phyloP scores from a whole-genome alignment of 805 yeast genomes.

The Candida broadrunensis region DNA sequence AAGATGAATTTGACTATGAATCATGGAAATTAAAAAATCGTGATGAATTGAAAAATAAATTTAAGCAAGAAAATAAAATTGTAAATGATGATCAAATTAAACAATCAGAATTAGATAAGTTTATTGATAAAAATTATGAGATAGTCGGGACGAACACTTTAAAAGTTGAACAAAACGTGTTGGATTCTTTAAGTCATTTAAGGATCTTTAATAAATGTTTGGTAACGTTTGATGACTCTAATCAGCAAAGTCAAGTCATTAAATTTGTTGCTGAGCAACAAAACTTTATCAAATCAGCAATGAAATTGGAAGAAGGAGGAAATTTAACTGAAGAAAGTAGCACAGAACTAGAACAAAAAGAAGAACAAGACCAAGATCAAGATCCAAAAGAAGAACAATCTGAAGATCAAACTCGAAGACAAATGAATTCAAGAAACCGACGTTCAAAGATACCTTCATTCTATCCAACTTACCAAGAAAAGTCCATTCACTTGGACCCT shows the following conservation, averaged over 20 bases:
- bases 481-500: not conserved
- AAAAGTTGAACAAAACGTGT: constrained; percentile 32
- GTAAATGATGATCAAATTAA: not conserved
- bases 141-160: constrained; percentile 10
- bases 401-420: too few relatives aligned
- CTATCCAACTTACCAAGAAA: not conserved
- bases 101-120: not conserved
- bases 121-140: not conserved
- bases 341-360: not conserved
- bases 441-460: not conserved
- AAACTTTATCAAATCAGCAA: constrained; percentile 9
- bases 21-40: constrained; percentile 16
- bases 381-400: not conserved
- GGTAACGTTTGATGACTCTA: constrained; percentile 21
- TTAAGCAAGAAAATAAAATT: not conserved
- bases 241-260: constrained; percentile 1
- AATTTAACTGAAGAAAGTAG: constrained; percentile 8
- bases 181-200: constrained; percentile 43
- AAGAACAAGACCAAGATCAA: not conserved
- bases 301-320: constrained; percentile 9
- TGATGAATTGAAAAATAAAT: constrained; percentile 12
- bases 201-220: constrained; percentile 47
- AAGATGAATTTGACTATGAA: constrained; percentile 25
- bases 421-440: not conserved
- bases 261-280: constrained; percentile 9